These are phyloP conservation scores for Endocarpon pusillum DNA, from an alignment of 495 filamentous ascomycete species.

Conservation along the genomic window DNA sequence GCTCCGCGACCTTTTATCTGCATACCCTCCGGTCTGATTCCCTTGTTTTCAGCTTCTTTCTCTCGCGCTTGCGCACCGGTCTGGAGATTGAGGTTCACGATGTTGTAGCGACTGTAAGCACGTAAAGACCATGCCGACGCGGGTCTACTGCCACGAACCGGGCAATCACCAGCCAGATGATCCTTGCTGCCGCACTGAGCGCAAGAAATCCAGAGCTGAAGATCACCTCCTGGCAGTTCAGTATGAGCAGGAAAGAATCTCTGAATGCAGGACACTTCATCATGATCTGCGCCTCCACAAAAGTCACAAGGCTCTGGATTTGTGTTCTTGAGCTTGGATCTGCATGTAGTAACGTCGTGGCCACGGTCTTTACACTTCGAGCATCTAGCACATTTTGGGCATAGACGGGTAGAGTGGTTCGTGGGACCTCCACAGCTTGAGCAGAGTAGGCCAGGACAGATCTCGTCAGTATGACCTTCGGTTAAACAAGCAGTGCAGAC, in stretches of 20 bases:
- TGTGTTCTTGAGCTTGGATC: slow-evolving; percentile 20
- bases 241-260: slow-evolving; percentile 17
- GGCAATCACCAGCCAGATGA: slow-evolving; percentile 33
- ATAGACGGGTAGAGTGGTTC: slow-evolving; percentile 10
- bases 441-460: slow-evolving; percentile 20
- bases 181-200: slow-evolving; percentile 26
- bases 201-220: slow-evolving; percentile 29
- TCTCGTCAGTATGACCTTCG: slow-evolving; percentile 26
- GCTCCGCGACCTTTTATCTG: background rate
- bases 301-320: slow-evolving; percentile 28
- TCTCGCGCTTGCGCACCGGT: background rate
- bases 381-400: slow-evolving; percentile 27
- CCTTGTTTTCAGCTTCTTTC: background rate
- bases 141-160: slow-evolving; percentile 10
- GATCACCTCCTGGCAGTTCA: slow-evolving; percentile 10
- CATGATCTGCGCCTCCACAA: slow-evolving; percentile 24
- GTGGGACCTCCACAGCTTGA: slow-evolving; percentile 8
- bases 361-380: slow-evolving; percentile 29
- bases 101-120: slow-evolving; percentile 9
- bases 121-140: background rate
- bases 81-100: slow-evolving; percentile 17
- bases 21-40: too few relatives aligned
- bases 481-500: slow-evolving; percentile 28
- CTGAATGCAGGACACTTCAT: slow-evolving; percentile 26
- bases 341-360: slow-evolving; percentile 22